Base-by-base conservation (phyloP, 805 yeast genomes). In the Cyberlindnera euphorbiae region DNA sequence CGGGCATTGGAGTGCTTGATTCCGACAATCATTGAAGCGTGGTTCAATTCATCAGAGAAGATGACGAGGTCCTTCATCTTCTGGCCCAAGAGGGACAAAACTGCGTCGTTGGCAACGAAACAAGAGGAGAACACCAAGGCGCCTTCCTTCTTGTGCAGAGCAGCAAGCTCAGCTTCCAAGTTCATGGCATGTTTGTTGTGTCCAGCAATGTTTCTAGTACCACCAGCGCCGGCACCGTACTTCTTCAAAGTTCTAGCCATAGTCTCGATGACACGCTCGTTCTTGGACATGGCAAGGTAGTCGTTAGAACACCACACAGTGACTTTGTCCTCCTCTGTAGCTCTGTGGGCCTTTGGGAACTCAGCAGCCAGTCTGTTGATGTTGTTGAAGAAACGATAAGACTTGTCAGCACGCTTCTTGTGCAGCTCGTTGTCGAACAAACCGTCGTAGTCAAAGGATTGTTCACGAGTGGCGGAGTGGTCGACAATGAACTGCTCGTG, bases 271-370 rank as follows among this genome's bases (percentile, higher is more conserved):
- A 90, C 90, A 45, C 71, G 66, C 44, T 72, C 73, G 59, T 90
- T 84, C 54, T 77, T 79, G 35, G 96, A 90, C 93, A 93, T 85
- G 10, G 97, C 97, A 43, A 93, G 71, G 60, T 93, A 93, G 63
- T 93, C 99, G 61, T 93, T 93, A 28, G 98, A 89, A 58, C 99
- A 93, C 99, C 99, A 93, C 40, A 93, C 98, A 35, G 95, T 88
- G 41, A 93, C 98, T 57, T 84, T 84, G 53, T 87, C 95, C 12
- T 67, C 67, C 55, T 81, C 86, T 25, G 56, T 43, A 39, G 79
- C 72, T 47, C 93, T 76, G 58, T 93, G 98, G 25, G 98, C 98
- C 53, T 68, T 68, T 29, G 99, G 99, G 57, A 87, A 93, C 58
- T 90, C 96, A 42, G 78, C 71, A 32, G 97, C 97, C 51, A 93